These are phyloP conservation scores for Drosera spatulata DNA, from an alignment of 179 eudicot genomes.

Conservation along the genomic window DNA sequence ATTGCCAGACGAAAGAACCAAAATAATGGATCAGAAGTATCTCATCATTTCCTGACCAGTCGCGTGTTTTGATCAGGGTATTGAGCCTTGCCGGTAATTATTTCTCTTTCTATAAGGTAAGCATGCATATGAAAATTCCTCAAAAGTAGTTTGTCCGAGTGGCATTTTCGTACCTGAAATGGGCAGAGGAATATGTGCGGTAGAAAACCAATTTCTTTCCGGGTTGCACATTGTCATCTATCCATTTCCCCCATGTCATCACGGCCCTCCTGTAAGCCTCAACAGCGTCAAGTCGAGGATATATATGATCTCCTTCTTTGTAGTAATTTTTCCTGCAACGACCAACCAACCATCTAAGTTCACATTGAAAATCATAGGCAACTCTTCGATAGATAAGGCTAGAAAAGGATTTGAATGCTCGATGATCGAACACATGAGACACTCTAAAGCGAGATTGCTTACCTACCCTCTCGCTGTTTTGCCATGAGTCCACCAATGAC, in stretches of 20 bases:
- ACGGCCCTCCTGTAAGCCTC: slow-evolving; percentile 79
- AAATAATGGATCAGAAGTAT: not conserved
- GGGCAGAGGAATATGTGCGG: slow-evolving; percentile 83
- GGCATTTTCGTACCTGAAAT: slow-evolving; percentile 42
- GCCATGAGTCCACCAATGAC: slow-evolving; percentile 99
- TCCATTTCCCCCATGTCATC: slow-evolving; percentile 75
- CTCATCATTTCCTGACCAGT: too few species aligned
- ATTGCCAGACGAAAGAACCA: not conserved
- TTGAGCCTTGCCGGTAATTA: not conserved
- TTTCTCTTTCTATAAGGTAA: not conserved
- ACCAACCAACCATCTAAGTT: not conserved
- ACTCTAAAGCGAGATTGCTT: slow-evolving; percentile 8
- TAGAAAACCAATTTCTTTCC: slow-evolving; percentile 50
- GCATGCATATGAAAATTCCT: not conserved
- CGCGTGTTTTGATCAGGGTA: too few species aligned
- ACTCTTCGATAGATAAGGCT: not conserved
- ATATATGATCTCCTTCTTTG: slow-evolving; percentile 59
- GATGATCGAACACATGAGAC: too few species aligned
- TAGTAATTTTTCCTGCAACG: slow-evolving; percentile 65
- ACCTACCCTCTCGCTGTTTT: slow-evolving; percentile 92
- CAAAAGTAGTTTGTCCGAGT: too few species aligned
- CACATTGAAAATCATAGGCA: not conserved
- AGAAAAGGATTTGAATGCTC: not conserved
- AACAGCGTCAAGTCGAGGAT: slow-evolving; percentile 57
- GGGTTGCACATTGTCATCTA: slow-evolving; percentile 40